A percentile compares a stretch with the other conserved stretches of the same genome.
Conservation (phyloP, 2,329 filamentous ascomycete genomes). For the Xylogone sp. region DNA sequence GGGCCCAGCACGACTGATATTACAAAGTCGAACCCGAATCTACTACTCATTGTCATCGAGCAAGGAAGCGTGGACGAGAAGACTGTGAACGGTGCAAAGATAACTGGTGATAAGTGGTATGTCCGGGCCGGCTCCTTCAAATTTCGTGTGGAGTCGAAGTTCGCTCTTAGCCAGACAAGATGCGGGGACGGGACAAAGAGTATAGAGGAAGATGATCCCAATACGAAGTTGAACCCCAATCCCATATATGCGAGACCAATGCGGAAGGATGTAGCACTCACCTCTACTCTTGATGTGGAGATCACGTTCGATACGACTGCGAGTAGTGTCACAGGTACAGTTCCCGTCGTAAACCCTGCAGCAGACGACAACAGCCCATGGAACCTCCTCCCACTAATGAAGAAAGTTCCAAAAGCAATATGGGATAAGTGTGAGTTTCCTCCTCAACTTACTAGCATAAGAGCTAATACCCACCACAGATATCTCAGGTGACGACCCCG, state of each 20-base stretch:
- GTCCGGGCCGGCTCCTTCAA: slow-evolving; percentile 5
- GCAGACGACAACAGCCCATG: too few species aligned
- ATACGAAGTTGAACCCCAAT: neutral
- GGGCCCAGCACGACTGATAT: neutral
- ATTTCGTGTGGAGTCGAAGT: slow-evolving; percentile 5
- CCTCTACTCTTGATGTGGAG: neutral
- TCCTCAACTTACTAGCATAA: too few species aligned
- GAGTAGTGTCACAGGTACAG: too few species aligned
- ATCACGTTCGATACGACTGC: too few species aligned
- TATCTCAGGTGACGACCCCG: too few species aligned
- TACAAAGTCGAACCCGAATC: neutral
- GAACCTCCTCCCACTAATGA: too few species aligned
- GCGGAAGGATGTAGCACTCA: neutral
- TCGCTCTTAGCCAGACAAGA: slow-evolving; percentile 4
- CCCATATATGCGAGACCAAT: neutral
- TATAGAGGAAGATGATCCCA: neutral
- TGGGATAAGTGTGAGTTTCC: too few species aligned
- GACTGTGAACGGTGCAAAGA: neutral
- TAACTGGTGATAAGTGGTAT: slow-evolving; percentile 2
- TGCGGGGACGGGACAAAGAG: neutral
- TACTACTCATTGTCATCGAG: neutral
- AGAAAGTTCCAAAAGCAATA: too few species aligned
- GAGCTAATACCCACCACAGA: too few species aligned
- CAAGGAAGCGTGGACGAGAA: neutral
- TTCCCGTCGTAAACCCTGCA: too few species aligned